These are phyloP conservation scores for Cyberlindnera lachancei DNA, from an alignment of 805 yeast species.

Conservation along the genomic window DNA sequence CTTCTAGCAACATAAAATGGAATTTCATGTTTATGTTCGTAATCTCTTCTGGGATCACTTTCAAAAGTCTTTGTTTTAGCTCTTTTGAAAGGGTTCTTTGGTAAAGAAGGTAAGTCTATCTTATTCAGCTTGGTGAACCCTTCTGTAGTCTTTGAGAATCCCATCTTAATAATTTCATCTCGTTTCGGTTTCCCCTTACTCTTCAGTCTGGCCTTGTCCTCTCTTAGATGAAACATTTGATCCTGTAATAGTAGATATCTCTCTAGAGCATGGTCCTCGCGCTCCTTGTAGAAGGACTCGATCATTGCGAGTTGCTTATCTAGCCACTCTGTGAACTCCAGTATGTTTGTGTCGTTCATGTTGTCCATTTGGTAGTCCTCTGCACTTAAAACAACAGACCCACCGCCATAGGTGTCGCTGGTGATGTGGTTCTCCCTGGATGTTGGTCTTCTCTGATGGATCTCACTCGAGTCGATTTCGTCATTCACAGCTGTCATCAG, in stretches of 20 bases:
- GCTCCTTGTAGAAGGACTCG: slow-evolving; percentile 50
- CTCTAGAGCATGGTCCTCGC: slow-evolving; percentile 52
- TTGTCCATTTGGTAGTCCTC: slow-evolving; percentile 11
- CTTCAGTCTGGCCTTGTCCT: slow-evolving; percentile 34
- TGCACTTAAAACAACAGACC: slow-evolving; percentile 4
- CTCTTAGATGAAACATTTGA: slow-evolving; percentile 57
- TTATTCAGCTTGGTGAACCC: slow-evolving; percentile 22
- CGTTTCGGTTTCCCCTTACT: slow-evolving; percentile 2
- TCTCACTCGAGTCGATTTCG: neutral
- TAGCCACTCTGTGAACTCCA: slow-evolving; percentile 59
- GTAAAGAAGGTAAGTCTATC: slow-evolving; percentile 36
- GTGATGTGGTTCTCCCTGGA: slow-evolving; percentile 1
- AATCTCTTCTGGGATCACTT: slow-evolving; percentile 35
- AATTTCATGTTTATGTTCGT: slow-evolving; percentile 33
- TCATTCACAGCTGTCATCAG: neutral
- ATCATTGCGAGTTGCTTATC: slow-evolving; percentile 54
- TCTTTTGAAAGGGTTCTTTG: slow-evolving; percentile 22
- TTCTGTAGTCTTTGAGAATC: slow-evolving; percentile 12
- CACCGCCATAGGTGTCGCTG: slow-evolving; percentile 12
- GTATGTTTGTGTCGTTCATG: slow-evolving; percentile 29
- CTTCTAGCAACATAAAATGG: slow-evolving; percentile 61
- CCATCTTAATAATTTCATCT: slow-evolving; percentile 11
- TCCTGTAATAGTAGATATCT: slow-evolving; percentile 57
- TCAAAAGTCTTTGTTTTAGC: no score
- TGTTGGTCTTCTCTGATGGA: slow-evolving; percentile 1